Conservation (phyloP, 495 filamentous ascomycete genomes). For the Annulohypoxylon maeteangense region DNA sequence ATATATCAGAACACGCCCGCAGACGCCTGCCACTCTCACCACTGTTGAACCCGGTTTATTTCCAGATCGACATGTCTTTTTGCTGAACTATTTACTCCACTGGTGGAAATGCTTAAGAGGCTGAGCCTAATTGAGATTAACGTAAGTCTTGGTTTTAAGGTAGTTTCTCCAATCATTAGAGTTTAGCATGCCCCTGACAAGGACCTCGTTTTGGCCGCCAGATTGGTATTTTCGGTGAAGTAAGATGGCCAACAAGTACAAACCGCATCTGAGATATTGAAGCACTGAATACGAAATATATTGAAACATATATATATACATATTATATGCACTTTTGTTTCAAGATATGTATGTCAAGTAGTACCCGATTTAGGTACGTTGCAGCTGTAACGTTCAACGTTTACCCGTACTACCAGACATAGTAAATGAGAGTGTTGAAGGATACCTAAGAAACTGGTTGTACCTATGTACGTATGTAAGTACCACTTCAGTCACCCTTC, state of each 20-base stretch:
- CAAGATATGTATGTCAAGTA: slow-evolving; percentile 37
- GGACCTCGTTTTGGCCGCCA: background rate
- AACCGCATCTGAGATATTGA: background rate
- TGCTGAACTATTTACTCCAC: slow-evolving; percentile 25
- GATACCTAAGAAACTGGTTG: background rate
- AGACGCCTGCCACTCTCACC: slow-evolving; percentile 20
- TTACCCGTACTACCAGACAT: slow-evolving; percentile 20
- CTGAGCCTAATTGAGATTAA: slow-evolving; percentile 36
- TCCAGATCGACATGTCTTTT: slow-evolving; percentile 30
- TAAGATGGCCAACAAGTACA: slow-evolving; percentile 11
- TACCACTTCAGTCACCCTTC: background rate
- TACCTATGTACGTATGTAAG: too few relatives aligned
- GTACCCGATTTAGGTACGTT: slow-evolving; percentile 12
- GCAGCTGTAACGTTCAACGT: slow-evolving; percentile 22
- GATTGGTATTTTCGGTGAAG: slow-evolving; percentile 13
- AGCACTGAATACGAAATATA: slow-evolving; percentile 9
- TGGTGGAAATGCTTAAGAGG: slow-evolving; percentile 22
- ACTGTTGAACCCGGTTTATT: slow-evolving; percentile 22
- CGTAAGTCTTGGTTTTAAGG: slow-evolving; percentile 8
- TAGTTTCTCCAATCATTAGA: slow-evolving; percentile 13
- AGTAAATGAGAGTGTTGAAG: background rate
- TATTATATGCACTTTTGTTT: slow-evolving; percentile 33
- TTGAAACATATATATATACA: slow-evolving; percentile 26
- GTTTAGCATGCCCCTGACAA: slow-evolving; percentile 32
- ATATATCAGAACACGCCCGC: slow-evolving; percentile 5